Conservation (phyloP, 495 filamentous ascomycete genomes). For the Eremomyces bilateralis region DNA sequence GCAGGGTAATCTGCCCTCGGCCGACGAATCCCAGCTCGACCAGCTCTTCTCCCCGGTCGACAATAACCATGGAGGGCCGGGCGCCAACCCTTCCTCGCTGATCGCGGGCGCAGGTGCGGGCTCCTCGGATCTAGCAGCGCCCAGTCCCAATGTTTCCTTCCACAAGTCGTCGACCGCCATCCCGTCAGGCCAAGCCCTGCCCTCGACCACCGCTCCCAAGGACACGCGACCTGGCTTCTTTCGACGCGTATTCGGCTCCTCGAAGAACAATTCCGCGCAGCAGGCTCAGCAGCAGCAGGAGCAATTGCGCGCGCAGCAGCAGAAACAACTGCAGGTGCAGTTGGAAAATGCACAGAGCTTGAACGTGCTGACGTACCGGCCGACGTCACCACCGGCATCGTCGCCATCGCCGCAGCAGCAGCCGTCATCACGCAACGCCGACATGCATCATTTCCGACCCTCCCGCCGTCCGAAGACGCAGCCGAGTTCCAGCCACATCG, state of each 20-base stretch:
- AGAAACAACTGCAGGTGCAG: background rate
- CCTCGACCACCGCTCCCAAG: no score
- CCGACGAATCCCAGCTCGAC: no score
- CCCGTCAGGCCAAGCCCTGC: constrained; percentile 14
- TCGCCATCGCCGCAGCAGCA: background rate
- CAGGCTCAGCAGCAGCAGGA: background rate
- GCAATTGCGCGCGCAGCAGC: background rate
- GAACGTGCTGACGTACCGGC: no score
- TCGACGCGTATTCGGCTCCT: constrained; percentile 64
- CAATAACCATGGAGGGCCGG: no score
- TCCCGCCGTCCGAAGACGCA: background rate
- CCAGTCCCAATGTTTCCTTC: constrained; percentile 30
- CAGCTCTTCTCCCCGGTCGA: no score
- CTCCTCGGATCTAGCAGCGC: constrained; percentile 23
- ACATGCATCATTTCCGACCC: background rate
- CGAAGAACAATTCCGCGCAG: constrained; percentile 9
- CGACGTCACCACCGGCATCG: no score
- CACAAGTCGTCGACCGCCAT: constrained; percentile 24
- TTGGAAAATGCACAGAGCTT: no score
- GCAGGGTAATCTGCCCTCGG: no score
- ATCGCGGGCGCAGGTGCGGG: no score
- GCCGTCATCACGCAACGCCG: background rate
- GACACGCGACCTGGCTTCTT: constrained; percentile 81
- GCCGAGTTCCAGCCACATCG: constrained; percentile 9
- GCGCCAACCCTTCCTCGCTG: no score